Evolutionary conservation across 1,284 basidiomycete species (phyloP).

Genomic region (Cryptococcus sp.): DNA sequence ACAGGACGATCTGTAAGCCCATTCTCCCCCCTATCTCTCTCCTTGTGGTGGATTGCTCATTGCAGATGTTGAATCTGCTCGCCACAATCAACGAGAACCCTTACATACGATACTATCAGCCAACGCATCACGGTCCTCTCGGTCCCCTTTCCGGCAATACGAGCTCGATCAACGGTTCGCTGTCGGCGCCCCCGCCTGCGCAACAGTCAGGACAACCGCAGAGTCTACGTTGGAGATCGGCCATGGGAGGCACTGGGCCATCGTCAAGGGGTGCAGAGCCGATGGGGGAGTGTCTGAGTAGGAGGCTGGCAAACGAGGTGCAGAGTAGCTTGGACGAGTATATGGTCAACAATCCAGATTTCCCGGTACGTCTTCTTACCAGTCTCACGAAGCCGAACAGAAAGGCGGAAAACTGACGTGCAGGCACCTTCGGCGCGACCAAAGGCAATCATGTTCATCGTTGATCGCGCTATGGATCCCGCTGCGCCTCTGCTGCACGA

Average conservation of each 20-base stretch:
- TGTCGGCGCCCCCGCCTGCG: conserved; percentile 45
- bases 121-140: conserved; percentile 73
- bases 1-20: conserved; percentile 46
- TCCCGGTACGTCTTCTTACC: conserved; percentile 71
- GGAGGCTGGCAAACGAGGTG: conserved; percentile 72
- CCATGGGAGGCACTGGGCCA: conserved; percentile 28
- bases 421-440: conserved; percentile 48
- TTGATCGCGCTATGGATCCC: conserved; percentile 92
- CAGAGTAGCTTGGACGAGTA: conserved; percentile 78
- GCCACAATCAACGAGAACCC: conserved; percentile 91
- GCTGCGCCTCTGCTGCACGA: conserved; percentile 89
- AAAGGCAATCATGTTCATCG: conserved; percentile 80
- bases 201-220: conserved; percentile 34
- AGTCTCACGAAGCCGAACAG: conserved; percentile 11
- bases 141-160: conserved; percentile 61
- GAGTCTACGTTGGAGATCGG: conserved; percentile 43
- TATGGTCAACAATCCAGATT: conserved; percentile 75
- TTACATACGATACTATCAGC: conserved; percentile 88
- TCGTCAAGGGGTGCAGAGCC: conserved; percentile 35
- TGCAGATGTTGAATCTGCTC: conserved; percentile 80
- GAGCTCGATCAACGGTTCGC: conserved; percentile 11
- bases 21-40: background rate
- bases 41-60: conserved; percentile 12
- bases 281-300: conserved; percentile 58
- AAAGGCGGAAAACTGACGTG: conserved; percentile 3